These are phyloP conservation scores for Mucor racemosus DNA, from an alignment of 371 early-diverging fungal species.

Conservation along the genomic window DNA sequence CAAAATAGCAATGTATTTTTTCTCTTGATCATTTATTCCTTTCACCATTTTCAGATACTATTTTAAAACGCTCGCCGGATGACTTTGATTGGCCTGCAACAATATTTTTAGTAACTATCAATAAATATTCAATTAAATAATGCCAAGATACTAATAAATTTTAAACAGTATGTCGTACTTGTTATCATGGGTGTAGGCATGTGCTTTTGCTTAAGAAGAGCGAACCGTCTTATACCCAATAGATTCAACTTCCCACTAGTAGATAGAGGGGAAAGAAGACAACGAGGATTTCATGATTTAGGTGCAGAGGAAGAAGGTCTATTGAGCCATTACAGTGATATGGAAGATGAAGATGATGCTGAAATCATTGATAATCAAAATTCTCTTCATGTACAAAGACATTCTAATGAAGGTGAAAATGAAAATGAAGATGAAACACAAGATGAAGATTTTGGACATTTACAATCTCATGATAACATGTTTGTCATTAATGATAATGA, in stretches of 20 bases:
- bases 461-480: neutral
- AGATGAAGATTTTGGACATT: neutral
- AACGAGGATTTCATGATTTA: constrained; percentile 28
- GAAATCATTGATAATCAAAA: constrained; percentile 19
- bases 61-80: constrained; percentile 29
- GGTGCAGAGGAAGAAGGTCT: constrained; percentile 40
- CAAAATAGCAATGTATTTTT: too few relatives aligned
- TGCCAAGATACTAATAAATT: too few relatives aligned
- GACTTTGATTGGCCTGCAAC: constrained; percentile 44
- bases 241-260: constrained; percentile 44
- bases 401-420: constrained; percentile 1
- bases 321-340: constrained; percentile 29
- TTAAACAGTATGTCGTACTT: constrained; percentile 33
- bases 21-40: neutral
- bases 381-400: neutral
- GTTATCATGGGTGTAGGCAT: constrained; percentile 42
- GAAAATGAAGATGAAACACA: neutral
- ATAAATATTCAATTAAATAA: neutral
- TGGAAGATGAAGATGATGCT: constrained; percentile 26
- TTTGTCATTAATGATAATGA: neutral
- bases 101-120: constrained; percentile 31
- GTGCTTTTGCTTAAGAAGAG: constrained; percentile 47
- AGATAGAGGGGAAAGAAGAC: constrained; percentile 26
- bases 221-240: constrained; percentile 48
- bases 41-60: neutral